Evolutionary conservation across 768 basidiomycete genomes (phyloP).

Genomic region (Phaeotremella fagi): DNA sequence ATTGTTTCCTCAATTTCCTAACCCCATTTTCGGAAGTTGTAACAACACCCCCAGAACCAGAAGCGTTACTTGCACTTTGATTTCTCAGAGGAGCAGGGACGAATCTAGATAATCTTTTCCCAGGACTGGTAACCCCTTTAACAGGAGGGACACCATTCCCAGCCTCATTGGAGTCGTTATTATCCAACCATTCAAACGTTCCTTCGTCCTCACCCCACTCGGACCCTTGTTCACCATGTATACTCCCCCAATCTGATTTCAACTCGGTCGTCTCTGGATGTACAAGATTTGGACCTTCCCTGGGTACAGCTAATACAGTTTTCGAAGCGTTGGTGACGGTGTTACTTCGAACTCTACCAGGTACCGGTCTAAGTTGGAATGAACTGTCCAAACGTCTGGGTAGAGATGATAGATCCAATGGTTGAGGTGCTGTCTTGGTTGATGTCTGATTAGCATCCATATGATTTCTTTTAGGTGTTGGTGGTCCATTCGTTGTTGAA

Average conservation of each 20-base stretch:
- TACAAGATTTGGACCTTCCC: slow-evolving; percentile 1
- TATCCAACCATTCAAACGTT: slow-evolving; percentile 42
- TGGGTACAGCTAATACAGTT: too few relatives aligned
- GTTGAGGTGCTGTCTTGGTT: too few relatives aligned
- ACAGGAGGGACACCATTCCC: slow-evolving; percentile 21
- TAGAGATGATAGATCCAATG: too few relatives aligned
- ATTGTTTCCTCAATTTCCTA: slow-evolving; percentile 27
- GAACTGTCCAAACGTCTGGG: background rate
- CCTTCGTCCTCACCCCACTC: slow-evolving; percentile 45
- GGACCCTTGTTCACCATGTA: slow-evolving; percentile 40
- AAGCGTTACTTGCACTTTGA: too few relatives aligned
- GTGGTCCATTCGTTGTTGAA: background rate
- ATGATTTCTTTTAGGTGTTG: slow-evolving; percentile 1
- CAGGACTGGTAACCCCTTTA: slow-evolving; percentile 15
- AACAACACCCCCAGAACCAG: slow-evolving; percentile 1
- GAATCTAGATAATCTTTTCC: slow-evolving; percentile 24
- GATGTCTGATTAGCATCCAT: too few relatives aligned
- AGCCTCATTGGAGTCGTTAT: slow-evolving; percentile 25
- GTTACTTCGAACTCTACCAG: background rate
- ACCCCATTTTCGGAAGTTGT: slow-evolving; percentile 7
- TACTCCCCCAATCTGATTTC: slow-evolving; percentile 11
- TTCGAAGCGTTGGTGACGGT: background rate
- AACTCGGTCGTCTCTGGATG: slow-evolving; percentile 8
- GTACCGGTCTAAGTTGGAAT: background rate
- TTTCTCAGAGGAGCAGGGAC: background rate